Evolutionary conservation across 805 yeast genomes (phyloP), one percentile per base, ranked within the genome.

Genomic region (Candida golubevii): DNA sequence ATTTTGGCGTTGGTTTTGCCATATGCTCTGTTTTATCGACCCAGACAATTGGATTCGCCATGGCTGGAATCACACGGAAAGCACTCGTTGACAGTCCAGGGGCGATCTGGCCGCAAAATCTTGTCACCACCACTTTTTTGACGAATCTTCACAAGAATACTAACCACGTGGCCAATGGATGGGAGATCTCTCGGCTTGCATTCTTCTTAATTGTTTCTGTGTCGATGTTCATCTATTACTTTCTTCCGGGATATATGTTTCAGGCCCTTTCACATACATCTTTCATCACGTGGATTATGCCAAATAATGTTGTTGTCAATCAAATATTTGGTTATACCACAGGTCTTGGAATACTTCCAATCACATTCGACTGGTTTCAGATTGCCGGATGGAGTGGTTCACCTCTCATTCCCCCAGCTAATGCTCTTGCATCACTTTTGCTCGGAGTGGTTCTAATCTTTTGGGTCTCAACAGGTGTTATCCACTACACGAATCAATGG

Each of bases 11-110:
- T 33, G 66, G 61, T 37, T 48, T 56, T 39, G 60, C 59, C 23
- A 60, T 65, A 44, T 61, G 64, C 50, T 48, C 60, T 36, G 57
- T 60, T 33, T 61, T 63, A 49, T 55, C 63, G 23, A 61, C 65
- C 6, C 65, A 61, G 42, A 41, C 57, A 23, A 46, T 62, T 38
- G 65, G 65, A 34, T 61, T 60, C 46, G 59, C 63, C 28, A 51
- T 57, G 28, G 57, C 60, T 12, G 66, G 65, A 10, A 41, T 62
- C 27, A 51, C 61, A 33, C 58, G 62, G 33, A 53, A 58, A 36
- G 45, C 48, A 36, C 46, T 51, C n/a, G 53, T 51, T 12, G 50
- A 51, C 28, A 45, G 48, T 14, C 48, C 50, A 8, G 35, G 36
- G 23, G 49, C 49, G 33, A 44, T 49, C 33, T 51, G 55, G 55